These are phyloP conservation scores for Pelargonium cotyledonis DNA, from an alignment of 441 rosid species.

Conservation along the genomic window DNA sequence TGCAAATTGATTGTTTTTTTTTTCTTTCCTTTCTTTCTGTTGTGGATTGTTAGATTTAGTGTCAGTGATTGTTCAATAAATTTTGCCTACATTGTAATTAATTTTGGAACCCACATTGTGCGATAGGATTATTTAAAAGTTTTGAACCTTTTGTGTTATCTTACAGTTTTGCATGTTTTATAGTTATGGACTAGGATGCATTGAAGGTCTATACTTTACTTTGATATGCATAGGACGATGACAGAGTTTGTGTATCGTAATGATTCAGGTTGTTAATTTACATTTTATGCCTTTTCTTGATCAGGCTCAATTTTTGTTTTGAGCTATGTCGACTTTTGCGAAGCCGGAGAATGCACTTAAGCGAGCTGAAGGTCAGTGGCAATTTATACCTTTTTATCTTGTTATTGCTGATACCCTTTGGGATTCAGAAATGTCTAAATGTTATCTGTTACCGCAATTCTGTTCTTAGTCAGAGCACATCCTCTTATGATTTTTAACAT, in stretches of 20 bases:
- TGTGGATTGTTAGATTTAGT: no score
- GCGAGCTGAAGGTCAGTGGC: conserved; percentile 78
- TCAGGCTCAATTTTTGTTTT: no score
- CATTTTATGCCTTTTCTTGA: background rate
- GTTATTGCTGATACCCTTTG: background rate
- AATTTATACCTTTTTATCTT: background rate
- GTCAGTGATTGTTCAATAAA: no score
- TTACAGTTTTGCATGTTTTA: background rate
- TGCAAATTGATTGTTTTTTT: no score
- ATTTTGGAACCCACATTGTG: no score
- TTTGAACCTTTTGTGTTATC: no score
- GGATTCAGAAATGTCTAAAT: background rate
- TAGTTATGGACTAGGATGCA: background rate
- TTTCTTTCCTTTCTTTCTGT: no score
- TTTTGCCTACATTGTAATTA: no score
- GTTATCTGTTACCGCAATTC: background rate
- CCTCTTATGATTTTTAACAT: background rate
- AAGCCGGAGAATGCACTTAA: conserved; percentile 91
- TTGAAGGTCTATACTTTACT: background rate
- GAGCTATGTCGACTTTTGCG: conserved; percentile 29
- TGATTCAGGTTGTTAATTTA: background rate
- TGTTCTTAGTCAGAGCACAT: no score
- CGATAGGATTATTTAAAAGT: no score
- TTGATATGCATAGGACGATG: background rate
- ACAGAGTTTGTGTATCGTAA: background rate